Percentiles rank a stretch among this genome's conserved stretches.
Conservation (phyloP, 2,329 filamentous ascomycete species). For the Metarhizium guizhouense region DNA sequence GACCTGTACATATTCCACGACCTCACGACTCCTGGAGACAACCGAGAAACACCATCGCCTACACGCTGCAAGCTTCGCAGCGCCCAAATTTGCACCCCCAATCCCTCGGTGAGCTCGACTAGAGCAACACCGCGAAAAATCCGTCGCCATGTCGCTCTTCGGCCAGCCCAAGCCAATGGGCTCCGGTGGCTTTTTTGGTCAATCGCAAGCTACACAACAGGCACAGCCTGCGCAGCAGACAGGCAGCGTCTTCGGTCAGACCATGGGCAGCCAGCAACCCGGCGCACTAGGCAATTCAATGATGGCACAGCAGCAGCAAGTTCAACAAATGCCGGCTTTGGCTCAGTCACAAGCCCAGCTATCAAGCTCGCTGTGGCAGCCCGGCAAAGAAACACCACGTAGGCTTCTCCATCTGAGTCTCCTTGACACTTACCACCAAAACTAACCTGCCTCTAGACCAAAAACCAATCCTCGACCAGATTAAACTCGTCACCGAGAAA, state of each 20-base stretch:
- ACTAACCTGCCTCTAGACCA: constrained; percentile 32
- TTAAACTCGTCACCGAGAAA: constrained; percentile 59
- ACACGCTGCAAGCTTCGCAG: background rate
- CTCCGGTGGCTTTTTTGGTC: constrained; percentile 26
- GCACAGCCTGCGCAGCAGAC: constrained; percentile 17
- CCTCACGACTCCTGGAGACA: background rate
- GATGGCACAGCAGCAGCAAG: constrained; percentile 23
- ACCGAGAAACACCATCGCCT: background rate
- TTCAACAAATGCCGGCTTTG: constrained; percentile 32
- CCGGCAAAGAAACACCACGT: constrained; percentile 41
- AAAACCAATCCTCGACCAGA: constrained; percentile 67
- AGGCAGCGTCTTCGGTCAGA: constrained; percentile 21
- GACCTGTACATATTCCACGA: background rate
- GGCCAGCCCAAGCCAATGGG: constrained; percentile 27
- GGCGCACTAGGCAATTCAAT: constrained; percentile 19
- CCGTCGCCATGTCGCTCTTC: constrained; percentile 28
- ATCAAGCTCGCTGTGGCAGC: constrained; percentile 44
- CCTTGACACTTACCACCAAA: constrained; percentile 5
- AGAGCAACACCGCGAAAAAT: background rate
- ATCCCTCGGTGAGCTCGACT: constrained; percentile 7
- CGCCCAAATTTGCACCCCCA: background rate
- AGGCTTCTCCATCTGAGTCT: constrained; percentile 12
- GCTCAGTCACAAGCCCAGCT: constrained; percentile 38
- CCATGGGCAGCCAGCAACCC: constrained; percentile 28
- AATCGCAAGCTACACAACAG: constrained; percentile 26